Base-by-base conservation (phyloP, 1,284 basidiomycete genomes). In the Coriolopsis trogii region DNA sequence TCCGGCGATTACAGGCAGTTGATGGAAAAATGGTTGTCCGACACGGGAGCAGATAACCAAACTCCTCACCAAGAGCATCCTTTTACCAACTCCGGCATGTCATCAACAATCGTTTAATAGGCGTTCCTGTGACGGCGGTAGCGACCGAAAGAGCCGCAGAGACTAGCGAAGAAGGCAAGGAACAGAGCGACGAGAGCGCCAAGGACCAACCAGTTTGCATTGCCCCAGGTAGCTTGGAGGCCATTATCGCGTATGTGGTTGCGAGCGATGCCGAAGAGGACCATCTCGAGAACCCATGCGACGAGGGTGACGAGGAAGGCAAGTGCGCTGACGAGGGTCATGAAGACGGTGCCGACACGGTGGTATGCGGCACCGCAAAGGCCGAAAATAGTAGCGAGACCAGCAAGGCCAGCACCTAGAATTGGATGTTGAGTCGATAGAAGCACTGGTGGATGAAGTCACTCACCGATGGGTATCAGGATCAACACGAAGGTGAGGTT, bases 151-250 rank as follows among this genome's bases (percentile, higher is more conserved):
- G 82, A 74, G 30, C 89, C 89, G 61, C 82, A 84, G 5, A 79
- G 74, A 21, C 82, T 78, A 2, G 81, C 76, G 70, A 85, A 87
- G 69, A 84, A 86, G 18, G 79, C 83, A 13, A 90, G 55, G 37
- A 85, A 59, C 46, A 93, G 77, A 0, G 89, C 75, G 23, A 80
- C 77, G 39, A 88, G 72, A 0, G 87, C 90, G 53, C 81, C 90
- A 43, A 92, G 77, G 1, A 85, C 87, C 51, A 93, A 63, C 90
- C 86, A 90, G 60, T 81, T 81, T n/a, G 85, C 87, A 62, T 87
- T 87, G n/a, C 84, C 85, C 64, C 80, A 87, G 63, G 81, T 74
- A 4, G 89, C 84, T 23, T 60, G 28, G 49, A 73, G 67, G 25
- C 79, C 82, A 16, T 75, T 73, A 53, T 80, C 70, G 46, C 77